Evolutionary conservation across 805 yeast genomes (phyloP), one percentile per base, ranked within the genome.

Genomic region (Metschnikowia rubicola): DNA sequence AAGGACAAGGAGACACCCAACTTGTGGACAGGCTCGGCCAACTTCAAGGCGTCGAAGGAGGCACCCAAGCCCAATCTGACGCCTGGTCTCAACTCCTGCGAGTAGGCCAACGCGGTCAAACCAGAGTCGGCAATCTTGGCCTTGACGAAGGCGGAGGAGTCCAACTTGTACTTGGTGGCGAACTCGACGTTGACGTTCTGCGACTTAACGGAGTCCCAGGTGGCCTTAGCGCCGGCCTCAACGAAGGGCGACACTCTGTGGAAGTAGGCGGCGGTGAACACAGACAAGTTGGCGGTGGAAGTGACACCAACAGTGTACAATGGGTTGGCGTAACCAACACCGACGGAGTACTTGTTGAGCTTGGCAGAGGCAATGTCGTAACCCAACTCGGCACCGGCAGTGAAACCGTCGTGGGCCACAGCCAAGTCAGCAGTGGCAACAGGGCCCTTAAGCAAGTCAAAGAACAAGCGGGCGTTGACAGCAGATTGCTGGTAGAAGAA

Each of bases 181-280:
- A 91, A 86, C 80, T 94, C 99, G 64, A 94, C 83, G 65, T 86
- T 88, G 62, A 91, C 97, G 65, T 82, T 84, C 70, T 84, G 78
- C 61, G 80, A 75, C 68, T 87, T 79, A 59, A 90, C 81, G 55
- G 96, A 83, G 77, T 90, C 96, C 83, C 92, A 88, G 58, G 94
- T 84, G 64, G 97, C 96, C 80, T 88, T 91, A 65, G 97, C 96
- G 78, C 97, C 99, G 63, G 90, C 96, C 81, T 94, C 97, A 61
- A 92, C 88, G 61, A 77, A 73, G 58, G 95, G 88, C 62, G 90
- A 81, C 55, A 94, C 96, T 74, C 81, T 86, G 85, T 94, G 97
- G 89, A 83, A 94, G 84, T 91, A 90, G 61, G 96, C 92, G 61
- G 97, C 97, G 53, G 96, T 78, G 80, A 86, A 88, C 62, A 90